Evolutionary conservation across 192 early-diverging fungal species (phyloP), one percentile per base, ranked within the genome.

Genomic region (Backusella morwellensis): DNA sequence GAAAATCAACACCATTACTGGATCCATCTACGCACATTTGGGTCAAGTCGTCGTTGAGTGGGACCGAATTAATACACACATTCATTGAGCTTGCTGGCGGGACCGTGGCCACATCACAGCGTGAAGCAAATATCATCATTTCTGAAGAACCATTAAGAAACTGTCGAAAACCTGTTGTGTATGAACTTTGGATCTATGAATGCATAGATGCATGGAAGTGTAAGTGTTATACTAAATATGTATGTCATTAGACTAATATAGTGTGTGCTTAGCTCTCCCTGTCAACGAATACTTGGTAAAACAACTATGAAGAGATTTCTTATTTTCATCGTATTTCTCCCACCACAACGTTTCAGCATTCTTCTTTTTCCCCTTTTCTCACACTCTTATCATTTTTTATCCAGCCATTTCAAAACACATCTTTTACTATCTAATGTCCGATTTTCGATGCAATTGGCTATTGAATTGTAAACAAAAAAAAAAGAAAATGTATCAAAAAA

Each of bases 101-200:
- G 8, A 36, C 7, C 1, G 63, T 66, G 6, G 59, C 32, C 0
- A n/a, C 38, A 6, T 21, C 14, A 41, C 29, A 8, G 19, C 8
- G 34, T 12, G n/a, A 67, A 23, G 74, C 74, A 1, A 14, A 67
- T 44, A 67, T 75, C 15, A 67, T 75, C 11, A 66, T 75, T 29
- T 42, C 59, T 14, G 54, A 75, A 41, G 21, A 66, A 9, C 1
- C 35, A 14, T 29, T 75, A 11, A 32, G 26, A 5, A 38, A 63
- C 12, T 63, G 59, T 42, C 5, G 44, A 8, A 66, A 34, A 42
- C 21, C 21, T 14, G 59, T 75, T 36, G 59, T 75, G 0, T 32
- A 63, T 9, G 74, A 75, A 17, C 15, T n/a, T 42, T 75, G 74
- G 74, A 19, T 75, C 4, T 67, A 66, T 19, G 63, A 75, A 6